A percentile compares a stretch with the other conserved stretches of the same genome.
Conservation (phyloP, 2,329 filamentous ascomycete species). For the Clonostachys chloroleuca region DNA sequence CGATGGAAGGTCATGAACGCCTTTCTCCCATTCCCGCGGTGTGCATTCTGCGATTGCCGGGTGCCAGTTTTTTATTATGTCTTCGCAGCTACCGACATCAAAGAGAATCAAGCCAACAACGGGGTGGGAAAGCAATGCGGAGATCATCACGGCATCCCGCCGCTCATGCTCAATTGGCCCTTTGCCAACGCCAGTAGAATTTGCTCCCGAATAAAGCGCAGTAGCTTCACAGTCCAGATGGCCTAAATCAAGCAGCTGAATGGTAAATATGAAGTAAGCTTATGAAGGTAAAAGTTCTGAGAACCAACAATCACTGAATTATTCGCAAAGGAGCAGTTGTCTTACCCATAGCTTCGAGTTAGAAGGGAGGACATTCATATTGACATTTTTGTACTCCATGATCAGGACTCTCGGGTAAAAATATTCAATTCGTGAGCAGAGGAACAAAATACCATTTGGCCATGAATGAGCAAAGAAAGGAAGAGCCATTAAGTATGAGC, state of each 20-base stretch:
- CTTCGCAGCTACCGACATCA: conserved; percentile 1
- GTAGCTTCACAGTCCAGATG: neutral
- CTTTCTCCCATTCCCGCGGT: neutral
- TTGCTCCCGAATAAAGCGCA: neutral
- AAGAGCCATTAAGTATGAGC: too few relatives aligned
- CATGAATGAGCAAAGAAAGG: too few relatives aligned
- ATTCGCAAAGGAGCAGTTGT: too few relatives aligned
- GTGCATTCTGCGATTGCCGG: neutral
- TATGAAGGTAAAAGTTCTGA: too few relatives aligned
- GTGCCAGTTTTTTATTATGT: neutral
- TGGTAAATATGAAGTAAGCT: neutral
- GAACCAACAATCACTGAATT: too few relatives aligned
- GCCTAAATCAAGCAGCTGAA: neutral
- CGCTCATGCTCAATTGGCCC: conserved; percentile 1
- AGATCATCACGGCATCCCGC: conserved; percentile 1
- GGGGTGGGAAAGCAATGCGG: neutral
- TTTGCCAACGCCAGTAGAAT: neutral
- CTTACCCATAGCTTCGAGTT: too few relatives aligned
- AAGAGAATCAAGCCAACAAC: conserved; percentile 2
- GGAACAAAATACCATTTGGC: too few relatives aligned
- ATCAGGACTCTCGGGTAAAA: too few relatives aligned
- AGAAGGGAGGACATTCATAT: too few relatives aligned
- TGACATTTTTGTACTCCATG: too few relatives aligned
- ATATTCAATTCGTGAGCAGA: too few relatives aligned
- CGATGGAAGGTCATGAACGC: conserved; percentile 6